Base-by-base conservation (phyloP, 2,329 filamentous ascomycete species). In the Zymoseptoria pseudotritici region DNA sequence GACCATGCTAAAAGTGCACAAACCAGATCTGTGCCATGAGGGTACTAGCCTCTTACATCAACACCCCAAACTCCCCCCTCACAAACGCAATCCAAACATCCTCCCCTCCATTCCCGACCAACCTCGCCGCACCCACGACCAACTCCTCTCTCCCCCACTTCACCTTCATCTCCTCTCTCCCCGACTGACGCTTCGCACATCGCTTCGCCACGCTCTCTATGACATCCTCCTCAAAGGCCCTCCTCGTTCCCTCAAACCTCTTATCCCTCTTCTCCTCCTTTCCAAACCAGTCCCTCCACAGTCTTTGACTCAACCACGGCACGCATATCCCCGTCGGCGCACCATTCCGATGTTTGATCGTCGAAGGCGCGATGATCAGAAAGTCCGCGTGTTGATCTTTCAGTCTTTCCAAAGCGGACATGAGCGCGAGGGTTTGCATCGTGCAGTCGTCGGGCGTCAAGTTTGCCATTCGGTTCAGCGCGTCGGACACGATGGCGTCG, bases 381-480 rank as follows among this genome's bases (percentile, higher is more conserved):
- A 69, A 66, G 31, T 70, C 67, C 4, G 60, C 50, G 56, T 71
- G 63, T 17, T 65, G 59, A 11, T 63, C 63, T 52, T 66, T 68
- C 51, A 69, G 54, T 19, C 61, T 53, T 9, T 66, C 62, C 19
- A 71, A 61, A n/a, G 65, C 60, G 29, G 63, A 60, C 50, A 71
- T 58, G 24, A 71, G 60, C 10, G 60, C 59, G 2, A 65, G 61
- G 21, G 69, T 70, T 24, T 63, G 53, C 57, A 63, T 61, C 7
- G 64, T 62, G 53, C 66, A 66, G 42, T 56, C 63, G n/a, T 65
- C 60, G 4, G 55, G 26, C 2, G 58, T 59, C 46, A 70, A 63
- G 0, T 54, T 21, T 13, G 58, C 26, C 52, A 67, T 58, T 29
- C 58, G 24, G 3, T 50, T 7, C 2, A 61, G 26, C 4, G 65